Evolutionary conservation across 2,329 filamentous ascomycete species (phyloP).

Genomic region (Aspergillus sojae): DNA sequence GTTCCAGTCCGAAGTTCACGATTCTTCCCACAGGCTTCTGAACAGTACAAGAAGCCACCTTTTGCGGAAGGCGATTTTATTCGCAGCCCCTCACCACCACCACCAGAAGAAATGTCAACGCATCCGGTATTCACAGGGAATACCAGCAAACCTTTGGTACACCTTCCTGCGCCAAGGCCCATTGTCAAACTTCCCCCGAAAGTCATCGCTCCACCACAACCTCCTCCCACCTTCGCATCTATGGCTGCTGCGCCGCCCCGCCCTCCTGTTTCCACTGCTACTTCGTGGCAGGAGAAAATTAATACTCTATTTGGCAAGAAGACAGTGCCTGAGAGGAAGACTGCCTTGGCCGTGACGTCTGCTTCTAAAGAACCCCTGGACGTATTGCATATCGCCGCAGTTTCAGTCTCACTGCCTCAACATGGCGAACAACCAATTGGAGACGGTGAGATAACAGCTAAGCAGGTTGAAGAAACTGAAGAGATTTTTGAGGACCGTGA

Average conservation of each 20-base stretch:
- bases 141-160: conserved; percentile 56
- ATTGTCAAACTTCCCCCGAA: conserved; percentile 79
- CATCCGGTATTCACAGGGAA: conserved; percentile 60
- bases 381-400: conserved; percentile 54
- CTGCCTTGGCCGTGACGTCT: conserved; percentile 63
- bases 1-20: conserved; percentile 48
- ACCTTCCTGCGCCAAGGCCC: conserved; percentile 64
- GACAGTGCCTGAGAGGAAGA: conserved; percentile 51
- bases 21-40: conserved; percentile 50
- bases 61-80: conserved; percentile 36
- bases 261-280: conserved; percentile 49
- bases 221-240: conserved; percentile 50
- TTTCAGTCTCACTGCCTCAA: conserved; percentile 71
- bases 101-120: conserved; percentile 58
- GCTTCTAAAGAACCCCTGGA: conserved; percentile 69
- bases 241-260: conserved; percentile 44
- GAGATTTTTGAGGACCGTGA: conserved; percentile 81
- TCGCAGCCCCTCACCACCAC: conserved; percentile 54
- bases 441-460: conserved; percentile 57
- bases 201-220: conserved; percentile 45
- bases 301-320: conserved; percentile 75
- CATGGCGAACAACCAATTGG: conserved; percentile 42
- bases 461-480: conserved; percentile 75
- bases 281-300: conserved; percentile 78
- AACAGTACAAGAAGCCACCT: conserved; percentile 36